Conservation (phyloP, 345 rosid species). For the Populus nigra region DNA sequence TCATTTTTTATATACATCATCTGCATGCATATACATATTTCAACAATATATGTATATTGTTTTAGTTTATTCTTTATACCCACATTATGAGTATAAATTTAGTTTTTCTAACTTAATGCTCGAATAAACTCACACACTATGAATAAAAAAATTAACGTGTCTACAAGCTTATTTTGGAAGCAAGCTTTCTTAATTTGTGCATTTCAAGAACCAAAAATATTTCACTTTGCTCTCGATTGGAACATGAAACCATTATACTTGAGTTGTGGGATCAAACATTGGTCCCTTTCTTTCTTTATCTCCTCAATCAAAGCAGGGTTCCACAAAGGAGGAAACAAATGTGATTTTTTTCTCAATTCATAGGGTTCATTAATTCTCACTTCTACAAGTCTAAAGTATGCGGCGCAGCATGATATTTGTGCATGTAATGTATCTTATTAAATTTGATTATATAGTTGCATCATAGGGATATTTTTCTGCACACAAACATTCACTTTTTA, state of each 20-base stretch:
- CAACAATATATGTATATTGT: not conserved
- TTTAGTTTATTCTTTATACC: not conserved
- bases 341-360: not conserved
- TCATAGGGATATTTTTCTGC: not conserved
- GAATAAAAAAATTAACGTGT: not conserved
- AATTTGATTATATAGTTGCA: not conserved
- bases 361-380: not conserved
- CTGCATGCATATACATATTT: not conserved
- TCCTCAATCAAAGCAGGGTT: not conserved
- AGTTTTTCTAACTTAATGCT: not conserved
- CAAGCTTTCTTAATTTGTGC: not conserved
- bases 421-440: not conserved
- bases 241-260: not conserved
- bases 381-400: not conserved
- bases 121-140: not conserved
- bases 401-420: not conserved
- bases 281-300: not conserved
- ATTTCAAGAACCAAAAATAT: not conserved
- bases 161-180: not conserved
- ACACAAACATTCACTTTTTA: not conserved
- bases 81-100: not conserved
- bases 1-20: not conserved
- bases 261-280: not conserved
- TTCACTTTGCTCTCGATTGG: not conserved
- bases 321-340: not conserved